Evolutionary conservation across 768 basidiomycete genomes (phyloP).

Genomic region (Hericium coralloides): DNA sequence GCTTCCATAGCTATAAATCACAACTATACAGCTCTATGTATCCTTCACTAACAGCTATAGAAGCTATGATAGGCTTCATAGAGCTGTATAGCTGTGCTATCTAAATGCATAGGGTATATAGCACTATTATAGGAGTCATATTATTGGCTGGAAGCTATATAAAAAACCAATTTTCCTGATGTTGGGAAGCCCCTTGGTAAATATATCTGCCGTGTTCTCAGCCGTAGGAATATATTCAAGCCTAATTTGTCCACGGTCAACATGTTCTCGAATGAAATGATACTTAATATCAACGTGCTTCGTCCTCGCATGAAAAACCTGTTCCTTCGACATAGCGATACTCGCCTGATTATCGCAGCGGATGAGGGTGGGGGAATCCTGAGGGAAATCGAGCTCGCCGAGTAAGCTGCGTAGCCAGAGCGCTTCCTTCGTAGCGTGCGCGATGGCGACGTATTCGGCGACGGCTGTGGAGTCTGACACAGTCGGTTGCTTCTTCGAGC

Average conservation of each 20-base stretch:
- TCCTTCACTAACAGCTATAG: too few species aligned
- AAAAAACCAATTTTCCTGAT: too few species aligned
- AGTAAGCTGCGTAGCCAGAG: slow-evolving; percentile 13
- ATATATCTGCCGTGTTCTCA: not conserved
- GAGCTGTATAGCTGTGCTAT: too few species aligned
- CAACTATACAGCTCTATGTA: too few species aligned
- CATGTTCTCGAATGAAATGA: slow-evolving; percentile 18
- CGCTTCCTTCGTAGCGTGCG: slow-evolving; percentile 18
- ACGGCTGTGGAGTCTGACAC: slow-evolving; percentile 29
- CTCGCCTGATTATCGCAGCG: slow-evolving; percentile 7
- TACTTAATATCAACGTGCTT: slow-evolving; percentile 24
- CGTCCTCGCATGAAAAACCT: slow-evolving; percentile 14
- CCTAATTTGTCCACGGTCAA: slow-evolving; percentile 1
- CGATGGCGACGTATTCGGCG: slow-evolving; percentile 29
- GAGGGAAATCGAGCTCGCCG: slow-evolving; percentile 4
- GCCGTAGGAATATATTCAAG: not conserved
- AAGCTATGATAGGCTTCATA: too few species aligned
- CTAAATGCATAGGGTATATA: too few species aligned
- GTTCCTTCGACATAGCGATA: slow-evolving; percentile 13
- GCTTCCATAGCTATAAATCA: too few species aligned
- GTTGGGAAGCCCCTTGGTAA: not conserved
- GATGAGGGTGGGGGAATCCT: slow-evolving; percentile 1
- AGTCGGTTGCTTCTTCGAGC: slow-evolving; percentile 23
- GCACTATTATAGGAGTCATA: too few species aligned
- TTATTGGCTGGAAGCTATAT: too few species aligned